Base-by-base conservation (phyloP, 352 stramenopile genomes). In the Pythium sukuiense region DNA sequence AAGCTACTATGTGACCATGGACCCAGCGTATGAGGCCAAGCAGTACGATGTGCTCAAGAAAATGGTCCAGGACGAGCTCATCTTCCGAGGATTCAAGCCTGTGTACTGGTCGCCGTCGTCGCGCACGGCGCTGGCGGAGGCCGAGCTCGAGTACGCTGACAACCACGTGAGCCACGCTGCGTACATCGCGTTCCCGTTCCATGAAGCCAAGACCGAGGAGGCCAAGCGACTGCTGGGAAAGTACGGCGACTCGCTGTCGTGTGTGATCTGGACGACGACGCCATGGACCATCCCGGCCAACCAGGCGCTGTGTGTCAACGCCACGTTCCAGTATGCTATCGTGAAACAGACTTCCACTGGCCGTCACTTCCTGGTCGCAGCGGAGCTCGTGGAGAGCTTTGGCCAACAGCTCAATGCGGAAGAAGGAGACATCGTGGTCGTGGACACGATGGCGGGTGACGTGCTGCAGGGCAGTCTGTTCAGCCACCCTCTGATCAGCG, bases 211-310 rank as follows among this genome's bases (percentile, higher is more conserved):
- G 1, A 58, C 48, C 4, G 20, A 58, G 0, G 45, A 76, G 2
- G 60, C 68, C 41, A 60, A 76, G 30, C 29, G 11, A 9, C 27
- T 81, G 32, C 48, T 88, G 14, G 43, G 61, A 3, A 76, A 86
- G 54, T 87, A 80, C 53, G 69, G 33, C 27, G 62, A 80, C 26
- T 72, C 80, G 18, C 62, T 95, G n/a, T 70, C 72, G 13, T 82
- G 81, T 6, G 85, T 93, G 35, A 92, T 99, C 59, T 99, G 97
- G 97, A 99, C 97, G 6, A 99, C 97, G 6, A 99, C 97, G 59
- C 97, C 97, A 6, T 99, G 97, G 97, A 99, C 97, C 24, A 97
- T 99, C 61, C 97, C 96, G 29, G 93, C 96, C 13, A 99, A 99
- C 74, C 80, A 98, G 71, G 97, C 95, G n/a, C 79, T 99, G 24